phyloP scores from a whole-genome alignment of 306 rosid genomes.

The Aeschynomene evenia region DNA sequence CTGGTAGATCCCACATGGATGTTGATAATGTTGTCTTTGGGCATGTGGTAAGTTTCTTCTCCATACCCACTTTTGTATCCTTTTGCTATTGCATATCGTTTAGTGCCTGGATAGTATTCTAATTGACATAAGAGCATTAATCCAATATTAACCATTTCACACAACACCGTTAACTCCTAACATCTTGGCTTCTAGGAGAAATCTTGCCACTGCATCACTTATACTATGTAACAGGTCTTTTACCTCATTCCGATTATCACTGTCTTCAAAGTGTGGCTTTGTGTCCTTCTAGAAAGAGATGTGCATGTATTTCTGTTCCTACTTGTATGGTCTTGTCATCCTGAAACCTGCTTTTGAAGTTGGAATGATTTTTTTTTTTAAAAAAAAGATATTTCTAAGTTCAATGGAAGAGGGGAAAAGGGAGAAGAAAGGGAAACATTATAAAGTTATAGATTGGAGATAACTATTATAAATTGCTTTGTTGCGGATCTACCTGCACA shows the following conservation, averaged over 20 bases:
- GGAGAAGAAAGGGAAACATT: not conserved
- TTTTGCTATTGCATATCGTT: constrained; percentile 15
- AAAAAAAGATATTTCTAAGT: not conserved
- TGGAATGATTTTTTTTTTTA: not conserved
- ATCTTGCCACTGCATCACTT: not conserved
- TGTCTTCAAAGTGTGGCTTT: constrained; percentile 13
- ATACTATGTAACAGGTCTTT: not conserved
- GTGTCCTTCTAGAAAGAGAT: not conserved
- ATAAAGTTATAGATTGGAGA: not conserved
- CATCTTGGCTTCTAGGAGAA: not conserved
- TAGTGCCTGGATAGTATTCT: constrained; percentile 22
- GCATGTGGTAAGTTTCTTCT: constrained; percentile 44
- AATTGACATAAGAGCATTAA: not conserved
- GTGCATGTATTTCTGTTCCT: constrained; percentile 13
- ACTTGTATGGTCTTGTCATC: not conserved
- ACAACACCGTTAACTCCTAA: not conserved
- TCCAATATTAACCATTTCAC: not conserved
- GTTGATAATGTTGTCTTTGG: constrained; percentile 58
- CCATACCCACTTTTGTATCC: not conserved
- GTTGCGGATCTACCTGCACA: not conserved
- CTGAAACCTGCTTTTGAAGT: not conserved
- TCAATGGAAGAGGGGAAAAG: not conserved
- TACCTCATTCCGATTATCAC: not conserved
- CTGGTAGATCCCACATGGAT: constrained; percentile 73
- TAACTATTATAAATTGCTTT: not conserved